Evolutionary conservation across 331 rosid species (phyloP).

Genomic region (Pyracantha coccinea): DNA sequence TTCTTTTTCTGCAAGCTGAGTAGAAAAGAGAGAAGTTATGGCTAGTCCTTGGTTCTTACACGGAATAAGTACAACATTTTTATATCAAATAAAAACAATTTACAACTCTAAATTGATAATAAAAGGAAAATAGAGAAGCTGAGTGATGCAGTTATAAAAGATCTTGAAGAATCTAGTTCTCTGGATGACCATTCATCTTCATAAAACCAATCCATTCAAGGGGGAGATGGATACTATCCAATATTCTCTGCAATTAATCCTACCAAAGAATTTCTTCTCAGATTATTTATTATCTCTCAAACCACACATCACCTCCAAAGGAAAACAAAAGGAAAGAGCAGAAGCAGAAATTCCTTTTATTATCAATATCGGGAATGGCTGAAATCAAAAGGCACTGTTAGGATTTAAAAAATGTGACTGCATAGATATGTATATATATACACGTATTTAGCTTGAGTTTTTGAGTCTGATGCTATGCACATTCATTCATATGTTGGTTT

Average conservation of each 20-base stretch:
- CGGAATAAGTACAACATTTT: neutral
- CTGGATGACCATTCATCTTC: neutral
- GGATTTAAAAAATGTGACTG: no score
- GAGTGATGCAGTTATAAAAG: neutral
- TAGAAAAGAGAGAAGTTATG: conserved; percentile 2
- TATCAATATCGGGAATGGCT: neutral
- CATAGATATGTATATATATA: neutral
- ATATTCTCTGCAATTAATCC: neutral
- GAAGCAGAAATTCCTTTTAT: no score
- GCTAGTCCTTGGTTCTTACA: neutral
- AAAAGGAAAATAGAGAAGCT: neutral
- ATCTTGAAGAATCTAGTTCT: neutral
- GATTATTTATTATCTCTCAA: neutral
- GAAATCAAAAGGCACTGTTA: neutral
- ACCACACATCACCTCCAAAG: no score
- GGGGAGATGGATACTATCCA: neutral
- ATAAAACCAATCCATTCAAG: neutral
- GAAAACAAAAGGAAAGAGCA: neutral
- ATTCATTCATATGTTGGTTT: neutral
- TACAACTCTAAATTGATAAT: neutral
- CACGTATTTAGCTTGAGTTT: no score
- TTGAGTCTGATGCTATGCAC: neutral
- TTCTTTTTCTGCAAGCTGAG: conserved; percentile 67
- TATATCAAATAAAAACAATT: neutral
- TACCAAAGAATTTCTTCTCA: neutral